Conservation (phyloP, 2,329 filamentous ascomycete species). For the Sporothrix mexicana region DNA sequence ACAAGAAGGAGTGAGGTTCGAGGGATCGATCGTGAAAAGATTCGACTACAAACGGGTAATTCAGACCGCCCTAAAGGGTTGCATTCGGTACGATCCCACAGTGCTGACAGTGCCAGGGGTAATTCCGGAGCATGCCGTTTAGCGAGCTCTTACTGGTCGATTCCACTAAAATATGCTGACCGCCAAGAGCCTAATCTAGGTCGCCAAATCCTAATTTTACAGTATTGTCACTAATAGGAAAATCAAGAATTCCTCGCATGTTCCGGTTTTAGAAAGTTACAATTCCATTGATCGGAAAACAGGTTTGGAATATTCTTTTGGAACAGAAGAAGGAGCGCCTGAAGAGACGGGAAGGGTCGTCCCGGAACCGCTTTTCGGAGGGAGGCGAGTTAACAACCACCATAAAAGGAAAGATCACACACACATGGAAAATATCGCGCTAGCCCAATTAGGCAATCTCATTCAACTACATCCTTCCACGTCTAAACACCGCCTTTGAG, state of each 20-base stretch:
- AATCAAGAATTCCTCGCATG: too few species aligned
- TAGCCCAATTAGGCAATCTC: neutral
- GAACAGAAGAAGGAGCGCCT: neutral
- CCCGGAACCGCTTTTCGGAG: constrained; percentile 1
- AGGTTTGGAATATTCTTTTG: neutral
- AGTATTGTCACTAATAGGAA: neutral
- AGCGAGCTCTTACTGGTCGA: too few species aligned
- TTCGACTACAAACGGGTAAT: too few species aligned
- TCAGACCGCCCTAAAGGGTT: neutral
- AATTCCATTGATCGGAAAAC: too few species aligned
- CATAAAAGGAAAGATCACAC: neutral
- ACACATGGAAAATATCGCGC: neutral
- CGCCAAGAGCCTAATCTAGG: too few species aligned
- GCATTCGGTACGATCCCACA: neutral
- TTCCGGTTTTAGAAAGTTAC: too few species aligned
- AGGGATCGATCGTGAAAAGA: too few species aligned
- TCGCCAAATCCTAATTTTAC: neutral
- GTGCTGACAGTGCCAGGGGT: too few species aligned
- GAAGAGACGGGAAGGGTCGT: neutral
- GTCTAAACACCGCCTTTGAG: neutral
- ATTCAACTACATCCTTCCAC: neutral
- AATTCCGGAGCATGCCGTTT: too few species aligned
- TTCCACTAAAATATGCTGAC: too few species aligned
- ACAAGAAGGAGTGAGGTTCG: too few species aligned
- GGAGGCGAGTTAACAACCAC: neutral